phyloP scores from a whole-genome alignment of 2,329 filamentous ascomycete species.

The Coniosporium tulheliwenetii region DNA sequence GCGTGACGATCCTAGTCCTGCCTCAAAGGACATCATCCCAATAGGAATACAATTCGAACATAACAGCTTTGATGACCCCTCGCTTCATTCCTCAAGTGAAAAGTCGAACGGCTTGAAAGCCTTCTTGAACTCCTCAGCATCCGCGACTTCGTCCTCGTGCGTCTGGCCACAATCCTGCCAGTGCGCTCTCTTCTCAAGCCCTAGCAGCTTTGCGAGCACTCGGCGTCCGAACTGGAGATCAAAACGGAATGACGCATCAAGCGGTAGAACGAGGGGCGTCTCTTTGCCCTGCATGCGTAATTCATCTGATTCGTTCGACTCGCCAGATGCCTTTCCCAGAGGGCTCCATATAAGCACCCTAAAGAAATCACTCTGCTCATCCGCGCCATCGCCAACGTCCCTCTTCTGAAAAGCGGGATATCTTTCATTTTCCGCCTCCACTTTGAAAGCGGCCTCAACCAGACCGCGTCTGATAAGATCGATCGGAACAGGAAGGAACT shows the following conservation, averaged over 20 bases:
- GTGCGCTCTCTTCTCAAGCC: slow-evolving; percentile 59
- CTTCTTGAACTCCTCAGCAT: slow-evolving; percentile 64
- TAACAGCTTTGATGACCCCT: not conserved
- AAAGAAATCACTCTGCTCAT: slow-evolving; percentile 49
- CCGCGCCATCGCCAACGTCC: slow-evolving; percentile 24
- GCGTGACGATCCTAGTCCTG: no score
- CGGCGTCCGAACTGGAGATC: slow-evolving; percentile 80
- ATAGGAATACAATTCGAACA: no score
- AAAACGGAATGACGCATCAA: slow-evolving; percentile 60
- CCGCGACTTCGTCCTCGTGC: slow-evolving; percentile 59
- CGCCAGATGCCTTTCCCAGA: slow-evolving; percentile 15
- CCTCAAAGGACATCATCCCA: no score
- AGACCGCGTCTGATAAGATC: slow-evolving; percentile 55
- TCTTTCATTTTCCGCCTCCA: slow-evolving; percentile 63
- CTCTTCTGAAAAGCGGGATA: slow-evolving; percentile 37
- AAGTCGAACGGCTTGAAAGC: slow-evolving; percentile 84
- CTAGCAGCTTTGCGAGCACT: slow-evolving; percentile 76
- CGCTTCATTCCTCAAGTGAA: slow-evolving; percentile 26
- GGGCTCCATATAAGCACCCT: slow-evolving; percentile 63
- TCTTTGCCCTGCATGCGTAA: slow-evolving; percentile 34
- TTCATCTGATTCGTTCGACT: slow-evolving; percentile 30
- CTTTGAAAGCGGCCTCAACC: slow-evolving; percentile 76
- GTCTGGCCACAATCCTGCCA: slow-evolving; percentile 79
- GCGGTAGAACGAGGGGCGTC: slow-evolving; percentile 57
- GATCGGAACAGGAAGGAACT: slow-evolving; percentile 64